These are phyloP conservation scores for Cladosporium sp. DNA, from an alignment of 2,329 filamentous ascomycete genomes.

Conservation along the genomic window DNA sequence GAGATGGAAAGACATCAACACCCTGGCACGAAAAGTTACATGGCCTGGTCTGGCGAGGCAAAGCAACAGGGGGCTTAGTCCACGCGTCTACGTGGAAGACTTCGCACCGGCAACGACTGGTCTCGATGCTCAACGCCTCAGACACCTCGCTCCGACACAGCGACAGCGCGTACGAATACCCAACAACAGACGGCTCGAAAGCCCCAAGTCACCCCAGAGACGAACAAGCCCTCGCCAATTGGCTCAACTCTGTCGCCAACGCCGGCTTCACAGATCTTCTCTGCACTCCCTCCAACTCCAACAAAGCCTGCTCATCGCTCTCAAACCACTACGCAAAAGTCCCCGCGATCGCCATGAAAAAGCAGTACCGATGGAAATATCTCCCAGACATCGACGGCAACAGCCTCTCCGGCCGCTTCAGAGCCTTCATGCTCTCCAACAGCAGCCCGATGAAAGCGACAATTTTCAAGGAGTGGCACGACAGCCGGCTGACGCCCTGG, in stretches of 20 bases:
- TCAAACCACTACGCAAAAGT: conserved; percentile 28
- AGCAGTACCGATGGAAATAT: conserved; percentile 56
- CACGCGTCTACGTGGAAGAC: conserved; percentile 56
- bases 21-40: conserved; percentile 37
- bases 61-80: conserved; percentile 41
- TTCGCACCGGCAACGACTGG: conserved; percentile 69
- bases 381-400: conserved; percentile 73
- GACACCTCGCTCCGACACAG: conserved; percentile 21
- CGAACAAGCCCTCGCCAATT: not conserved
- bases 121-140: conserved; percentile 65
- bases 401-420: conserved; percentile 35
- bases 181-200: not conserved
- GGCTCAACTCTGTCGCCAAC: not conserved
- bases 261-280: conserved; percentile 1
- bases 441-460: conserved; percentile 33
- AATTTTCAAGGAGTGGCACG: conserved; percentile 36
- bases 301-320: not conserved
- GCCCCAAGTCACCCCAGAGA: not conserved
- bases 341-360: conserved; percentile 30
- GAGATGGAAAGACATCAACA: conserved; percentile 29
- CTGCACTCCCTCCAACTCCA: not conserved
- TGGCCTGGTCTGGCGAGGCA: conserved; percentile 41
- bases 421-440: conserved; percentile 23
- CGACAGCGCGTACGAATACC: not conserved
- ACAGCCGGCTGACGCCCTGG: conserved; percentile 33